phyloP scores from a whole-genome alignment of 1,139 yeast genomes.

The Arxiozyma slooffiae region DNA sequence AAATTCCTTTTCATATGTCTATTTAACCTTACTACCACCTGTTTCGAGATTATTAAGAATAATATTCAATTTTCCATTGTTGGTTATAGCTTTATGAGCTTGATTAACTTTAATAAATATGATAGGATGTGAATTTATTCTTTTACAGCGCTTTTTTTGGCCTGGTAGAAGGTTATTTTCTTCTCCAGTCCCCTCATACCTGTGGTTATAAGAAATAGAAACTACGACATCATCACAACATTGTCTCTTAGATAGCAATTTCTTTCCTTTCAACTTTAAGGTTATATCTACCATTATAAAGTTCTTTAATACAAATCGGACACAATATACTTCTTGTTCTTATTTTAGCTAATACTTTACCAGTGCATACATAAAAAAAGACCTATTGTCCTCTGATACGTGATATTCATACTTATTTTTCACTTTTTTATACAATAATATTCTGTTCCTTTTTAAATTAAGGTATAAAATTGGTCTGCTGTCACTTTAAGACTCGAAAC shows the following conservation, averaged over 20 bases:
- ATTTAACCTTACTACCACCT: slow-evolving; percentile 12
- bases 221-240: not conserved
- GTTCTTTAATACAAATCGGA: slow-evolving; percentile 25
- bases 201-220: not conserved
- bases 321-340: slow-evolving; percentile 77
- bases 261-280: slow-evolving; percentile 18
- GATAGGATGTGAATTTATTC: slow-evolving; percentile 27
- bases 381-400: slow-evolving; percentile 91
- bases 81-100: slow-evolving; percentile 24
- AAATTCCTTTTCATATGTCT: slow-evolving; percentile 24
- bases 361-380: slow-evolving; percentile 76
- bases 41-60: slow-evolving; percentile 10
- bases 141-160: slow-evolving; percentile 11
- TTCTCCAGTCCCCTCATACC: not conserved
- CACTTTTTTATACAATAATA: slow-evolving; percentile 80
- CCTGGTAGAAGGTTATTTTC: not conserved
- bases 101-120: slow-evolving; percentile 24
- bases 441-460: not conserved
- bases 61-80: slow-evolving; percentile 26
- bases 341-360: slow-evolving; percentile 75
- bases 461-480: not conserved
- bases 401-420: slow-evolving; percentile 79
- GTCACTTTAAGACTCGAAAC: not conserved
- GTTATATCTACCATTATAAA: slow-evolving; percentile 28
- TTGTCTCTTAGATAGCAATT: not conserved